These are phyloP conservation scores for Sphenostylis stenocarpa DNA, from an alignment of 306 rosid genomes.

Conservation along the genomic window DNA sequence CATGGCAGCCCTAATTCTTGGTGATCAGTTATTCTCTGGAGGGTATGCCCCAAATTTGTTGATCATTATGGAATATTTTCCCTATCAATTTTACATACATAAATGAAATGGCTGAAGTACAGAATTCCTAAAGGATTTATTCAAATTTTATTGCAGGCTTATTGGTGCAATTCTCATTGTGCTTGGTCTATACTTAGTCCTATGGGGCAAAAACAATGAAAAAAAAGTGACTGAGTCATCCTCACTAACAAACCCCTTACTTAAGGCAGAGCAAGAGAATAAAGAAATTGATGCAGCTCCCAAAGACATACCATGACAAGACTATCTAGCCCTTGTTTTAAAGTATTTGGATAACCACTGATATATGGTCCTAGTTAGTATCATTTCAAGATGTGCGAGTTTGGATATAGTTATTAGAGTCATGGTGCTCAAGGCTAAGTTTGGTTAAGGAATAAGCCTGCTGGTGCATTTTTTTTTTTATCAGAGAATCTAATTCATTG, in stretches of 20 bases:
- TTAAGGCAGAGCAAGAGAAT: slow-evolving; percentile 38
- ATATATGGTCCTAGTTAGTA: slow-evolving; percentile 2
- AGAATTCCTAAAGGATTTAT: not conserved
- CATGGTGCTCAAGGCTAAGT: slow-evolving; percentile 18
- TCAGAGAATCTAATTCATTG: not conserved
- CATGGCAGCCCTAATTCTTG: slow-evolving; percentile 61
- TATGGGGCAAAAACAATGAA: slow-evolving; percentile 64
- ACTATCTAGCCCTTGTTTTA: not conserved
- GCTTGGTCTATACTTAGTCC: slow-evolving; percentile 61
- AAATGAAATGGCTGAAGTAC: not conserved
- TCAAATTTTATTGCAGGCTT: slow-evolving; percentile 41
- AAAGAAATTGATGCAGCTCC: slow-evolving; percentile 24
- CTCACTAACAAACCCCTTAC: slow-evolving; percentile 49
- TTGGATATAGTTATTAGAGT: slow-evolving; percentile 17
- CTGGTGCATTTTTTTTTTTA: not conserved
- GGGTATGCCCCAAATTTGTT: slow-evolving; percentile 43
- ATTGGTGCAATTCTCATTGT: slow-evolving; percentile 62
- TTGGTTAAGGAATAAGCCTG: slow-evolving; percentile 4
- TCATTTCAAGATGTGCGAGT: not conserved
- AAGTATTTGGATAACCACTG: not conserved
- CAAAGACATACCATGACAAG: slow-evolving; percentile 48
- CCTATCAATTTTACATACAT: not conserved
- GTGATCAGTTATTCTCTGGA: slow-evolving; percentile 59
- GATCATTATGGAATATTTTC: not conserved
- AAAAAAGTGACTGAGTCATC: slow-evolving; percentile 26